phyloP scores from a whole-genome alignment of 2,329 filamentous ascomycete genomes.

The Aureobasidium leucospermi region DNA sequence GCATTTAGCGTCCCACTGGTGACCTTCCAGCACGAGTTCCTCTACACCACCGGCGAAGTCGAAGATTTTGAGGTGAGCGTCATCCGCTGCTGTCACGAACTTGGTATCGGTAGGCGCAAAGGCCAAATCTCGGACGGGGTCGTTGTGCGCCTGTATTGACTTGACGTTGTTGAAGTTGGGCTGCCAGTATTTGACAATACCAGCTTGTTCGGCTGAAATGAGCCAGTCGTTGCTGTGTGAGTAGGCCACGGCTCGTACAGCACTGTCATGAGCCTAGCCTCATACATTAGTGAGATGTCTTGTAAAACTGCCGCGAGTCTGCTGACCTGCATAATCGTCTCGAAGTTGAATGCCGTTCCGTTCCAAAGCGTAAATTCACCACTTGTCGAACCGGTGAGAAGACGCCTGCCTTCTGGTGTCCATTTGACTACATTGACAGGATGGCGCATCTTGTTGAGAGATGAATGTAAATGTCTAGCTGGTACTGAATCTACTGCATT shows the following conservation, averaged over 20 bases:
- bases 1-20: conserved; percentile 95
- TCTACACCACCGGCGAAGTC: conserved; percentile 84
- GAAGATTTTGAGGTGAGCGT: conserved; percentile 88
- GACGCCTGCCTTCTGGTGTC: conserved; percentile 88
- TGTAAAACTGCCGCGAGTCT: conserved; percentile 70
- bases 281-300: conserved; percentile 46
- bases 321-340: conserved; percentile 85
- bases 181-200: conserved; percentile 96
- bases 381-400: conserved; percentile 90
- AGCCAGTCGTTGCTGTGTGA: conserved; percentile 97
- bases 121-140: conserved; percentile 82
- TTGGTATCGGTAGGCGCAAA: conserved; percentile 93
- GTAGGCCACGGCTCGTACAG: conserved; percentile 76
- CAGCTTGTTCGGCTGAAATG: conserved; percentile 89
- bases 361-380: conserved; percentile 99
- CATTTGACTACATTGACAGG: conserved; percentile 95
- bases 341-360: conserved; percentile 97
- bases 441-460: conserved; percentile 95
- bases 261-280: conserved; percentile 90
- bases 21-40: conserved; percentile 79
- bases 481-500: conserved; percentile 81
- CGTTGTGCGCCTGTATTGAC: conserved; percentile 81
- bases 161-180: conserved; percentile 99
- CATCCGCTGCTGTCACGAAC: conserved; percentile 93
- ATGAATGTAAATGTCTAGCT: conserved; percentile 94